phyloP scores from a whole-genome alignment of 169 alveolate genomes.

The Plasmodium cynomolgi region DNA sequence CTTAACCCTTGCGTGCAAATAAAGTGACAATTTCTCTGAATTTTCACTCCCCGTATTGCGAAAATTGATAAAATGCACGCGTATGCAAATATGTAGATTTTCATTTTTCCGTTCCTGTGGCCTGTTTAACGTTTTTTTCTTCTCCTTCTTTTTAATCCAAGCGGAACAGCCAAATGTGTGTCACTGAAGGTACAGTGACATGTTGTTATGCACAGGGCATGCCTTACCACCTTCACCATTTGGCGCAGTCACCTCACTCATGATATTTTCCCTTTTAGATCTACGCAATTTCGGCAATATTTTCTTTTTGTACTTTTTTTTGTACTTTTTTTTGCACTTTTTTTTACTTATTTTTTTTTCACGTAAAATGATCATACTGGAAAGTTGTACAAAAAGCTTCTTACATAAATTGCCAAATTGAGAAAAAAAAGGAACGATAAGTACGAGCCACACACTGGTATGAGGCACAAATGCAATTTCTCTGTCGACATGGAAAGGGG shows the following conservation, averaged over 20 bases:
- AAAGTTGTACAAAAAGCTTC: not conserved
- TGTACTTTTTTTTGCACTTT: not conserved
- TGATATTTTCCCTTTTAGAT: not conserved
- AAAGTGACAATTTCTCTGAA: constrained; percentile 21
- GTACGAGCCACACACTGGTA: not conserved
- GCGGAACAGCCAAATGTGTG: not conserved
- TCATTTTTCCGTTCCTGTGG: constrained; percentile 24
- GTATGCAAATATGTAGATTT: not conserved
- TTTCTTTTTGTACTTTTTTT: not conserved
- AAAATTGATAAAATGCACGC: not conserved
- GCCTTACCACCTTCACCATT: not conserved
- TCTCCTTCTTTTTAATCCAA: not conserved
- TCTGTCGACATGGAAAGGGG: not conserved
- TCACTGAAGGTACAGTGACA: not conserved
- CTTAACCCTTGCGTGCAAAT: constrained; percentile 11
- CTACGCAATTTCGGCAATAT: not conserved
- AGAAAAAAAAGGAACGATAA: not conserved
- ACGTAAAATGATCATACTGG: not conserved
- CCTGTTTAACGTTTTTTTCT: not conserved
- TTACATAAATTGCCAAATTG: not conserved
- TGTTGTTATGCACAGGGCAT: not conserved
- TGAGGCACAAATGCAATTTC: not conserved
- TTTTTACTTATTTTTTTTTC: not conserved
- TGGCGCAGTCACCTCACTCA: not conserved
- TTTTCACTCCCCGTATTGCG: constrained; percentile 5